Conservation (phyloP, 805 yeast genomes). For the Lachancea fermentati region DNA sequence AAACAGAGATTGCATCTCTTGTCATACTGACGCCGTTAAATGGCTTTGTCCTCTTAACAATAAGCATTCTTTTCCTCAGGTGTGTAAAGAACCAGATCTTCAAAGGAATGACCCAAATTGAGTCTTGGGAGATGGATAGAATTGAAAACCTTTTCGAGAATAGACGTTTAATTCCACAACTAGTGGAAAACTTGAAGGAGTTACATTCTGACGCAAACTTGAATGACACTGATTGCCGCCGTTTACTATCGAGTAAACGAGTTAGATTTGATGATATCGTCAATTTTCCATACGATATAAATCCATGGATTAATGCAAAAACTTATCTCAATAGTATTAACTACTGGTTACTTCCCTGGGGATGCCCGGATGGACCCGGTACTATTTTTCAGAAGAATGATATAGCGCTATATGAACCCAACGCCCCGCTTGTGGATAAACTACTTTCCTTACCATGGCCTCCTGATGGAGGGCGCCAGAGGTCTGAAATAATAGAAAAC, state of each 20-base stretch:
- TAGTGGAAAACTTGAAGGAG: constrained; percentile 46
- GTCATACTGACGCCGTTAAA: constrained; percentile 50
- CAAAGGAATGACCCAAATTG: constrained; percentile 82
- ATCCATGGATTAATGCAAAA: constrained; percentile 48
- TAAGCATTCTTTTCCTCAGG: constrained; percentile 54
- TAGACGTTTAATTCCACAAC: constrained; percentile 38
- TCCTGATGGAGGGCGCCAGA: constrained; percentile 61
- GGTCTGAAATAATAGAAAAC: constrained; percentile 30
- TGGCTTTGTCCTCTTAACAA: constrained; percentile 53
- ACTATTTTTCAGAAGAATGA: constrained; percentile 51
- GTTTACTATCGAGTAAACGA: constrained; percentile 12
- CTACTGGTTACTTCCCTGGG: constrained; percentile 70
- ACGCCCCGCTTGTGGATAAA: constrained; percentile 39
- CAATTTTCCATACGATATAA: constrained; percentile 76
- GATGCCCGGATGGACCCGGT: constrained; percentile 57
- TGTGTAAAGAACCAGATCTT: constrained; percentile 49
- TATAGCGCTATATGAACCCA: constrained; percentile 33
- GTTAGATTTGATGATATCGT: constrained; percentile 59
- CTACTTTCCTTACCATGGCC: constrained; percentile 84
- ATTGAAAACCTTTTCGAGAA: constrained; percentile 58
- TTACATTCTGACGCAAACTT: constrained; percentile 28
- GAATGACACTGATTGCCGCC: constrained; percentile 12
- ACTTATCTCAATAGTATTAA: constrained; percentile 55
- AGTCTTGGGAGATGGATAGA: constrained; percentile 87
- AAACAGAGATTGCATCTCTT: constrained; percentile 48